Base-by-base conservation (phyloP, 495 filamentous ascomycete genomes). In the Glutinoglossum americanum region DNA sequence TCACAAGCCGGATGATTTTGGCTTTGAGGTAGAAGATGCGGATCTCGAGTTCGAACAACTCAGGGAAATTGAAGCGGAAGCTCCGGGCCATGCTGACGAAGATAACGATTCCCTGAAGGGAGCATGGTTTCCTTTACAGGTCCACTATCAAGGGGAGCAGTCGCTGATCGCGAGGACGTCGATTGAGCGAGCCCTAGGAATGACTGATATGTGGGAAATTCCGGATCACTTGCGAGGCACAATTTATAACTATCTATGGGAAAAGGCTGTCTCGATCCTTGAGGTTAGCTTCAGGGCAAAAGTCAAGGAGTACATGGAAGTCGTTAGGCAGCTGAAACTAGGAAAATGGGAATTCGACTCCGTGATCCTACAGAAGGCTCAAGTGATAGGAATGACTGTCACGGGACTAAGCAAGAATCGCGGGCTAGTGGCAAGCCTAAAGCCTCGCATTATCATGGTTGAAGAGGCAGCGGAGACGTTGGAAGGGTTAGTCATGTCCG, bases 401-500 rank as follows among this genome's bases (percentile, higher is more conserved):
- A 88, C 90, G 0, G 92, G 92, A 3, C 66, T 96, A n/a, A 86
- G 81, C 64, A 96, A 96, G 62, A 89, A 92, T 60, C 79, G 90
- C 19, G 79, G 71, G 1, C 70, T 94, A 0, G 68, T 97, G 25
- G 76, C 84, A 13, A 80, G 78, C 26, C 60, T 94, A 19, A 71
- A 77, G 30, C 89, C 92, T 0, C 76, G 69, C 47, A 69, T 82
- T 3, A 68, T 87, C 1, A 61, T 89, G 17, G 78, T 89, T 55
- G 85, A 89, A 70, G 85, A 88, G 70, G 84, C 85, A 21, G 84
- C 82, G 1, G 82, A 88, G 61, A 79, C 76, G 0, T 71, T 87
- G 0, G 85, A 88, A 63, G 80, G 79, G 3, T 78, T 77, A 1
- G 69, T 87, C 49, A 71, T 78, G 33, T 77, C 73, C 1, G 80